phyloP scores from a whole-genome alignment of 2,329 filamentous ascomycete species.

The Calonectria hawksworthii region DNA sequence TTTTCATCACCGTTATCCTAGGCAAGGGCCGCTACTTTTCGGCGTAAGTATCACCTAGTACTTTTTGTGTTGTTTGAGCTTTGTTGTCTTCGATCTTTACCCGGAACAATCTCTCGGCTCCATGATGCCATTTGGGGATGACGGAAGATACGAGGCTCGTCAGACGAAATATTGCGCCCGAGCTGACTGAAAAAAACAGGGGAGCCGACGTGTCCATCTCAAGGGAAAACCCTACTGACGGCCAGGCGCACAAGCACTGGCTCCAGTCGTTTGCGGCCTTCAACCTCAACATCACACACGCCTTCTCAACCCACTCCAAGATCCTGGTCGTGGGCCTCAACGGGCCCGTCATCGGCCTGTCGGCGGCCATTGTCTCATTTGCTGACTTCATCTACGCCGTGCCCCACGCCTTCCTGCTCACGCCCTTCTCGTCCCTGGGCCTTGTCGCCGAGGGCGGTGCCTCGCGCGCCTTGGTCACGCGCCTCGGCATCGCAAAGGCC shows the following conservation, averaged over 20 bases:
- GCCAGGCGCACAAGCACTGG: conserved; percentile 64
- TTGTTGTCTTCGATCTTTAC: neutral
- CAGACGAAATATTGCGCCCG: neutral
- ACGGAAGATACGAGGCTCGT: neutral
- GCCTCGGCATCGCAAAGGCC: conserved; percentile 84
- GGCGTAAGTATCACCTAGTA: conserved; percentile 79
- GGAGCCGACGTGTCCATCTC: conserved; percentile 82
- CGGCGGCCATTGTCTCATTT: conserved; percentile 84
- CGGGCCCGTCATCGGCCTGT: conserved; percentile 90
- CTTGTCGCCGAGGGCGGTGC: conserved; percentile 92
- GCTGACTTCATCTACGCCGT: conserved; percentile 94
- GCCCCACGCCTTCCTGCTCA: conserved; percentile 87
- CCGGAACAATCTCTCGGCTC: neutral
- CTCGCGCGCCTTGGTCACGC: conserved; percentile 81
- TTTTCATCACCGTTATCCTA: conserved; percentile 87
- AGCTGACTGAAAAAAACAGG: conserved; percentile 58
- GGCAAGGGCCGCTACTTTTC: conserved; percentile 90
- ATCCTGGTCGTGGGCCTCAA: conserved; percentile 93
- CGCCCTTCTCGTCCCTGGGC: conserved; percentile 90
- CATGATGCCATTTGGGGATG: neutral
- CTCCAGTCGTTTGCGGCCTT: conserved; percentile 82
- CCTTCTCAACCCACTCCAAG: conserved; percentile 95
- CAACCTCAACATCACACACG: conserved; percentile 91
- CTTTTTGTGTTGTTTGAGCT: neutral
- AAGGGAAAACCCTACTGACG: conserved; percentile 56